A percentile compares a stretch with the other conserved stretches of the same genome.
Evolutionary conservation across 2,329 filamentous ascomycete genomes (phyloP).

Genomic region (Trichoderma breve): DNA sequence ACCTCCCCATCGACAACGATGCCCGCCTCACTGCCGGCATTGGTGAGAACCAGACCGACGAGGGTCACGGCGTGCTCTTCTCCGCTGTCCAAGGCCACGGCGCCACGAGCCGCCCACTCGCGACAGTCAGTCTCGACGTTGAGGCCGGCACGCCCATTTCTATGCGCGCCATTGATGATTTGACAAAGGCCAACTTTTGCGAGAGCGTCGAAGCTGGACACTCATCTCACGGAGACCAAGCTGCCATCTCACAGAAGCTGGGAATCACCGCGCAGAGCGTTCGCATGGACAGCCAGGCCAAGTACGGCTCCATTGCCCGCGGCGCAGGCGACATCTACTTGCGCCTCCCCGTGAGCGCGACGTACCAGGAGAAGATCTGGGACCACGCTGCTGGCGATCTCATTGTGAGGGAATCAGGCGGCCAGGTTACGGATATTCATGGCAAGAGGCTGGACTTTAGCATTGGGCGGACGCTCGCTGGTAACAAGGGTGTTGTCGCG

Average conservation of each 20-base stretch:
- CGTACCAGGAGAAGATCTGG: conserved; percentile 99
- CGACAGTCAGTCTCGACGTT: conserved; percentile 36
- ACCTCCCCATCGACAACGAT: conserved; percentile 83
- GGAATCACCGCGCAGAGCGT: conserved; percentile 89
- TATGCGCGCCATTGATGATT: conserved; percentile 75
- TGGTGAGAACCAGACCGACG: conserved; percentile 70
- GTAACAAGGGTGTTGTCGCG: conserved; percentile 93
- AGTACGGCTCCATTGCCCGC: conserved; percentile 92
- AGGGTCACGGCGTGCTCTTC: conserved; percentile 83
- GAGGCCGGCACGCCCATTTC: conserved; percentile 61
- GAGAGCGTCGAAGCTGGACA: conserved; percentile 94
- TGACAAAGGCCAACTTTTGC: conserved; percentile 85
- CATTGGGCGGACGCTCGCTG: conserved; percentile 77
- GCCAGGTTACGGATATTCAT: conserved; percentile 83
- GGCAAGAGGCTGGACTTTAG: conserved; percentile 86
- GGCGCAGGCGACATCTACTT: conserved; percentile 95
- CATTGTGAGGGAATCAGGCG: conserved; percentile 91
- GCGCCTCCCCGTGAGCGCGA: conserved; percentile 76
- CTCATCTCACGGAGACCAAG: conserved; percentile 85
- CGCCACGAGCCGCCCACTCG: conserved; percentile 73
- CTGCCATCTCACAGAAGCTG: conserved; percentile 72
- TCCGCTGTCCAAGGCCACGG: conserved; percentile 77
- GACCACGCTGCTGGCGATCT: conserved; percentile 95
- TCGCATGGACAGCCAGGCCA: conserved; percentile 96
- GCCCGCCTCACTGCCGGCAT: conserved; percentile 60